phyloP scores from a whole-genome alignment of 176 grass and related monocot species.

The Tillandsia fasciculata region DNA sequence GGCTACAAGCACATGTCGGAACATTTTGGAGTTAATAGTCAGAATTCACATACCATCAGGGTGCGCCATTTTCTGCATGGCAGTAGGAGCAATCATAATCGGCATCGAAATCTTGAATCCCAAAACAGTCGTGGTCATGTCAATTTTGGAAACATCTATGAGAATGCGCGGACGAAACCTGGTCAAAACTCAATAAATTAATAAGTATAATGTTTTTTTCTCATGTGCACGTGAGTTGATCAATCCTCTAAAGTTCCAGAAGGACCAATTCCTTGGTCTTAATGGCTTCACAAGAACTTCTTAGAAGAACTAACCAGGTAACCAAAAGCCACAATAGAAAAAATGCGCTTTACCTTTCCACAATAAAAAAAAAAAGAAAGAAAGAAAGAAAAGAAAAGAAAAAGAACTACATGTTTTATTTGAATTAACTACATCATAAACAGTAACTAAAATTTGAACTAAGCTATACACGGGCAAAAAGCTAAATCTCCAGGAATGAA shows the following conservation, averaged over 20 bases:
- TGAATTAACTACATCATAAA: background rate
- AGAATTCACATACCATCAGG: constrained; percentile 51
- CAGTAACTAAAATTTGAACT: background rate
- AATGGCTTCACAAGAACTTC: background rate
- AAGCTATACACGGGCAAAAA: background rate
- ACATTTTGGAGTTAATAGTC: background rate
- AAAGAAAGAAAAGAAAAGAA: too few species aligned
- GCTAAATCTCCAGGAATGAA: background rate
- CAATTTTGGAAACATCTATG: constrained; percentile 93
- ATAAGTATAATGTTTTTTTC: background rate
- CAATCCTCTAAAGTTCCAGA: background rate
- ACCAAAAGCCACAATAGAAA: too few species aligned
- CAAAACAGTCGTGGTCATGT: constrained; percentile 70
- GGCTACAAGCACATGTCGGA: background rate
- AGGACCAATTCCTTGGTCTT: background rate
- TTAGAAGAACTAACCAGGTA: background rate
- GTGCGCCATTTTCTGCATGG: constrained; percentile 97
- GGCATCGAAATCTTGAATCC: constrained; percentile 98
- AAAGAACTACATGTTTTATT: background rate
- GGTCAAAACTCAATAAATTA: background rate
- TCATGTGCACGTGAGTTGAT: too few species aligned
- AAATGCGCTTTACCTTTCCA: too few species aligned
- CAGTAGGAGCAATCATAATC: constrained; percentile 89
- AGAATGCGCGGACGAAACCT: constrained; percentile 97
- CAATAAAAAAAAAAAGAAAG: too few species aligned